phyloP scores from a whole-genome alignment of 768 basidiomycete species.

The Strobilomyces echinocephalus region DNA sequence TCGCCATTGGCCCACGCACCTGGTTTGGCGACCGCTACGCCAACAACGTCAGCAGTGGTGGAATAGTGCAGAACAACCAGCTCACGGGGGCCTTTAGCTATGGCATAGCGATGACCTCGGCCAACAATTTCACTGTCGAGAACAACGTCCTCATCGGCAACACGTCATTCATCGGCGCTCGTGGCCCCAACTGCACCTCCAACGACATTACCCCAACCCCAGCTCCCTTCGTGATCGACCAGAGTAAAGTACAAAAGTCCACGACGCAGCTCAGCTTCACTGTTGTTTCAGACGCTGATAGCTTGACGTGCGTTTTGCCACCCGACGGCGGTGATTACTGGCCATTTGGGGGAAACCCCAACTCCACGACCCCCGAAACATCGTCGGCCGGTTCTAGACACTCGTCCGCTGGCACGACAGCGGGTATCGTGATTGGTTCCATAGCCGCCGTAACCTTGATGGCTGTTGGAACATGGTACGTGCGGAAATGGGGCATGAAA shows the following conservation, averaged over 20 bases:
- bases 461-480: conserved; percentile 39
- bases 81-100: conserved; percentile 70
- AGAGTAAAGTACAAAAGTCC: conserved; percentile 35
- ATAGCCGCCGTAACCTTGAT: conserved; percentile 42
- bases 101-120: conserved; percentile 62
- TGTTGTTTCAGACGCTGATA: conserved; percentile 47
- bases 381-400: conserved; percentile 12
- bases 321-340: conserved; percentile 66
- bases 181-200: conserved; percentile 59
- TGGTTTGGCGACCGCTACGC: conserved; percentile 65
- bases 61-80: conserved; percentile 51
- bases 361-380: conserved; percentile 18
- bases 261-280: conserved; percentile 52
- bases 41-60: conserved; percentile 52
- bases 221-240: conserved; percentile 56
- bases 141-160: conserved; percentile 61
- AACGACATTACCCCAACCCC: conserved; percentile 48
- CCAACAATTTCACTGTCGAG: conserved; percentile 61
- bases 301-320: conserved; percentile 62
- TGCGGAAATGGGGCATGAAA: conserved; percentile 45
- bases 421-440: conserved; percentile 50
- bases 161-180: conserved; percentile 68
- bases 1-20: conserved; percentile 70
- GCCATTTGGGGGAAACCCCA: conserved; percentile 60
- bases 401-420: conserved; percentile 28